Percentiles rank a stretch among this genome's conserved stretches.
These are phyloP conservation scores for Fusarium siculi DNA, from an alignment of 2,329 filamentous ascomycete species.

Conservation along the genomic window DNA sequence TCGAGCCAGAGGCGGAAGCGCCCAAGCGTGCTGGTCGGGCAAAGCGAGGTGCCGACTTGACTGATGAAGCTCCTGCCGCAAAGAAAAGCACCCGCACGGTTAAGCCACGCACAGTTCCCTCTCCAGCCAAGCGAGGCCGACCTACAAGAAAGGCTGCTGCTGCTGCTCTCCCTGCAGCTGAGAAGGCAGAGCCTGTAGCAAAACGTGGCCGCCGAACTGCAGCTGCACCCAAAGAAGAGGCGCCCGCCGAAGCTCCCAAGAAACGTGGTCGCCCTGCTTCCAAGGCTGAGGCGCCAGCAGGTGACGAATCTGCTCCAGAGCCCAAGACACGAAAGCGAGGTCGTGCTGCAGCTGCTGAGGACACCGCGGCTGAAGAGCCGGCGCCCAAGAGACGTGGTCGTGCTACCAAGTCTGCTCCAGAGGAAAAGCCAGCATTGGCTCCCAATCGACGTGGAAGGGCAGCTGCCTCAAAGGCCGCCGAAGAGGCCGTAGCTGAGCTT, in stretches of 20 bases:
- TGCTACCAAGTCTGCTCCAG: conserved; percentile 3
- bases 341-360: conserved; percentile 10
- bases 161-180: background rate
- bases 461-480: conserved; percentile 11
- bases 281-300: conserved; percentile 2
- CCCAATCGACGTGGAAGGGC: conserved; percentile 14
- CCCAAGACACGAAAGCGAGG: conserved; percentile 34
- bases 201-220: conserved; percentile 25
- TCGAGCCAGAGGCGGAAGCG: background rate
- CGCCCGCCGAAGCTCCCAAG: conserved; percentile 18
- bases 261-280: conserved; percentile 36
- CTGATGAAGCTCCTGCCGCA: background rate
- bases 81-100: conserved; percentile 18
- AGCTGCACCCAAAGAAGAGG: background rate
- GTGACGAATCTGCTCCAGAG: background rate
- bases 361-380: conserved; percentile 1
- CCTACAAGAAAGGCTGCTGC: conserved; percentile 22
- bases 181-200: conserved; percentile 7
- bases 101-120: conserved; percentile 28
- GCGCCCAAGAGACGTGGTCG: conserved; percentile 28
- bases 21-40: conserved; percentile 5
- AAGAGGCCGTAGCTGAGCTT: conserved; percentile 5
- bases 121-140: conserved; percentile 36
- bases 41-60: background rate
- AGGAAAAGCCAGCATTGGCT: conserved; percentile 6